Evolutionary conservation across 1,284 basidiomycete species (phyloP), one percentile per base, ranked within the genome.

Genomic region (Ustilago sp.): DNA sequence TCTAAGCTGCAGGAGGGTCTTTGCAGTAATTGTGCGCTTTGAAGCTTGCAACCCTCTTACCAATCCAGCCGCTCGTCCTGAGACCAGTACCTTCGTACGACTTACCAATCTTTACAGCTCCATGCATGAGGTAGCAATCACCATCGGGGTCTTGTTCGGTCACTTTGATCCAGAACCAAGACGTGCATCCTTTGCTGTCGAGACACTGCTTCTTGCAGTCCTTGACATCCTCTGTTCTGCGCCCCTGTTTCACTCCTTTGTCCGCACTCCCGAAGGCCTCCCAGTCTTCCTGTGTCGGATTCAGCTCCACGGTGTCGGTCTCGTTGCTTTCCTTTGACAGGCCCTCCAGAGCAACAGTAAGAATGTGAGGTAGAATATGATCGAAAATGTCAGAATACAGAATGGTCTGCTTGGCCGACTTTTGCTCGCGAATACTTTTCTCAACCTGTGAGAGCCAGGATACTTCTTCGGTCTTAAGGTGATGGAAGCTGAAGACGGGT

Each of bases 21-120:
- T 69, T 59, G 45, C 72, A 74, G 15, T 23, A 23, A 17, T 74
- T 61, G 9, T 63, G 32, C 6, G 43, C 47, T 50, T 63, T 62
- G 52, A 74, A 74, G 6, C 55, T 51, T 8, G 47, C 59, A 7
- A 74, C 35, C 0, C 57, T n/a, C 7, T 55, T 45, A 2, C 36
- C 56, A 36, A 74, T 45, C 72, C 72, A 74, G 3, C 72, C 72
- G 50, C 72, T 74, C 19, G 63, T 74, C 8, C 67, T 38, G 31
- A 57, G 3, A 15, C 63, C 67, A 2, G 56, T 31, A 8, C 67
- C 72, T 36, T 63, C 41, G 38, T 67, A 67, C 23, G 56, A 9
- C 43, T 67, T 59, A 31, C 72, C 72, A 11, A 74, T 63, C 34
- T 51, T 54, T 3, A 74, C 36, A 0, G 55, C 67, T 8, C 55